These are phyloP conservation scores for Amylocystis lapponica DNA, from an alignment of 768 basidiomycete genomes.

Conservation along the genomic window DNA sequence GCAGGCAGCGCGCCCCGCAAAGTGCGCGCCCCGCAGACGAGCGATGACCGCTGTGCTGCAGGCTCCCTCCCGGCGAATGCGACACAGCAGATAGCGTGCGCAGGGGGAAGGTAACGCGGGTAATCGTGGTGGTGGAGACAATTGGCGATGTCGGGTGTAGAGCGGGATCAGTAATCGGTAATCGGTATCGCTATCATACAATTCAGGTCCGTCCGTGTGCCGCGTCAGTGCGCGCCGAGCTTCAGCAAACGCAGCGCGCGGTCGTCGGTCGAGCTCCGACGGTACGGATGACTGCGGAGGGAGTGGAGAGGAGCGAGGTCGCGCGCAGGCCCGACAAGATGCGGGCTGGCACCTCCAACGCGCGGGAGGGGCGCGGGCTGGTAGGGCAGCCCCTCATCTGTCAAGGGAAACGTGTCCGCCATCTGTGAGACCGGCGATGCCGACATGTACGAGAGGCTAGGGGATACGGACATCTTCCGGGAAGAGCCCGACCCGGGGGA, in stretches of 20 bases:
- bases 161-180: too few species aligned
- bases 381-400: conserved; percentile 16
- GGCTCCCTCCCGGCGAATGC: too few species aligned
- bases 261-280: conserved; percentile 59
- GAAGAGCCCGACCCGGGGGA: conserved; percentile 2
- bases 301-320: conserved; percentile 55
- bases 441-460: conserved; percentile 11
- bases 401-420: conserved; percentile 9
- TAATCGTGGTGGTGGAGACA: too few species aligned
- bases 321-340: conserved; percentile 11
- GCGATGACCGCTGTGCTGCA: too few species aligned
- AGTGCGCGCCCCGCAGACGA: too few species aligned
- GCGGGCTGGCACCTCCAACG: neutral
- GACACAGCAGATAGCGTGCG: too few species aligned
- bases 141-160: too few species aligned
- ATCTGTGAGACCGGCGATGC: conserved; percentile 11
- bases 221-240: conserved; percentile 12
- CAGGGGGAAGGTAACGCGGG: too few species aligned
- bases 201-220: neutral
- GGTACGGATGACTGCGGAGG: conserved; percentile 50
- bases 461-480: conserved; percentile 5
- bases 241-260: conserved; percentile 47
- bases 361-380: conserved; percentile 10
- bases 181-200: neutral
- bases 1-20: too few species aligned